Evolutionary conservation across 176 grass and related monocot genomes (phyloP), one percentile per base, ranked within the genome.

Genomic region (Avena eriantha): DNA sequence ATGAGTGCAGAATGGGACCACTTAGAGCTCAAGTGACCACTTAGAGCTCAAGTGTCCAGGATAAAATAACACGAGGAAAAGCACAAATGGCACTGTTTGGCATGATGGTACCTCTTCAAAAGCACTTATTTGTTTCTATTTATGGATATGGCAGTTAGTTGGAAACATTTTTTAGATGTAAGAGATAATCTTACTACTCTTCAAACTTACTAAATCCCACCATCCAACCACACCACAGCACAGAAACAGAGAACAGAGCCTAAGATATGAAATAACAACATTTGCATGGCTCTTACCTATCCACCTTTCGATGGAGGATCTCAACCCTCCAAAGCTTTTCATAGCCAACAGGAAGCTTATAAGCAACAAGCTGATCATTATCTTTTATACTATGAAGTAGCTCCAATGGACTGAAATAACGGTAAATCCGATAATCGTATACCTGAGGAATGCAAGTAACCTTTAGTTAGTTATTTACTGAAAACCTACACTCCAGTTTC

Each of bases 291-390:
- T 33, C 60, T 88, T 70, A 99, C 97, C 90, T 90, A 55, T 99
- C 94, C 35, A 83, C 84, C 84, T 86, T 89, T 31, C 69, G 71
- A 84, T 99, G 94, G 36, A 90, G 73, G 71, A 99, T 96, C 67
- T 99, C 97, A 68, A 99, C 29, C 83, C 89, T 97, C 35, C 89
- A 21, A 86, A 91, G 76, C 70, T 89, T 94, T 79, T 91, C 94
- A 93, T 93, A 78, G 43, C 84, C 88, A 88, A 65, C 80, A 49
- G 92, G 97, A 54, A 99, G 90, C 80, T 84, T 99, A 79, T 99
- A 99, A 3, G 92, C 97, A 63, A 99, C 92, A 80, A 99, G 93
- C 76, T 85, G 74, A 72, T 99, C 97, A 85, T 90, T 89, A 86
- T 99, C 94, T 85, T 99, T 99, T 94, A 96, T 92, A 75, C 1